A percentile compares a stretch with the other conserved stretches of the same genome.
These are phyloP conservation scores for Lactifluus volemus DNA, from an alignment of 768 basidiomycete genomes.

Conservation along the genomic window DNA sequence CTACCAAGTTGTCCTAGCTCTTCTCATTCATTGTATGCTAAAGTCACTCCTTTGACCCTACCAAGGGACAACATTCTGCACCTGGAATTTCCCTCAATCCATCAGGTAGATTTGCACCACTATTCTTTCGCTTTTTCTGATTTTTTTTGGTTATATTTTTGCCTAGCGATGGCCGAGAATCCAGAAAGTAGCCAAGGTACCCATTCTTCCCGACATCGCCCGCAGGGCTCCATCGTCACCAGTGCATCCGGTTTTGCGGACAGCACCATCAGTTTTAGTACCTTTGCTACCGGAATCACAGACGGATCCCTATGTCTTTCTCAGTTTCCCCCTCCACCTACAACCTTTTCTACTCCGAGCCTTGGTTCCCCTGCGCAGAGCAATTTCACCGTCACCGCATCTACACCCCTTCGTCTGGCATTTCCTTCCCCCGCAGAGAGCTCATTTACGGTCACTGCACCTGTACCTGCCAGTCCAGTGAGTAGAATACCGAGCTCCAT, in stretches of 20 bases:
- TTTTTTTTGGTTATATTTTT: neutral
- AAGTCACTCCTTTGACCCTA: neutral
- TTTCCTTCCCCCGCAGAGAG: slow-evolving; percentile 16
- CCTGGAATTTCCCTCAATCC: neutral
- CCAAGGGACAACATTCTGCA: neutral
- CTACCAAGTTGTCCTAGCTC: neutral
- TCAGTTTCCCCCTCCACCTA: slow-evolving; percentile 47
- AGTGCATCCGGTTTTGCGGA: slow-evolving; percentile 49
- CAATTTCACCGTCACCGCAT: neutral
- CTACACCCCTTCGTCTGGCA: slow-evolving; percentile 24
- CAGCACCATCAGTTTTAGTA: slow-evolving; percentile 43
- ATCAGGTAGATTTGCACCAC: neutral
- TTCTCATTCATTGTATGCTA: neutral
- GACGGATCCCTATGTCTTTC: slow-evolving; percentile 34
- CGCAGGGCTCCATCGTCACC: slow-evolving; percentile 38
- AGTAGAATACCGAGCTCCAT: neutral
- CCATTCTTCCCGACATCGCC: slow-evolving; percentile 24
- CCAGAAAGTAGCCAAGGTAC: neutral
- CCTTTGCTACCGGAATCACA: slow-evolving; percentile 23
- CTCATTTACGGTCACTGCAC: neutral
- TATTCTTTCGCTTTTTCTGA: neutral
- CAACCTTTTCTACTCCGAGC: slow-evolving; percentile 26
- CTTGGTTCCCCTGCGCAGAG: slow-evolving; percentile 18
- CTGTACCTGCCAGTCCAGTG: slow-evolving; percentile 22
- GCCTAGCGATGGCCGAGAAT: slow-evolving; percentile 7